A percentile compares a stretch with the other conserved stretches of the same genome.
These are phyloP conservation scores for Crucihimalaya himalaica DNA, from an alignment of 345 rosid species.

Conservation along the genomic window DNA sequence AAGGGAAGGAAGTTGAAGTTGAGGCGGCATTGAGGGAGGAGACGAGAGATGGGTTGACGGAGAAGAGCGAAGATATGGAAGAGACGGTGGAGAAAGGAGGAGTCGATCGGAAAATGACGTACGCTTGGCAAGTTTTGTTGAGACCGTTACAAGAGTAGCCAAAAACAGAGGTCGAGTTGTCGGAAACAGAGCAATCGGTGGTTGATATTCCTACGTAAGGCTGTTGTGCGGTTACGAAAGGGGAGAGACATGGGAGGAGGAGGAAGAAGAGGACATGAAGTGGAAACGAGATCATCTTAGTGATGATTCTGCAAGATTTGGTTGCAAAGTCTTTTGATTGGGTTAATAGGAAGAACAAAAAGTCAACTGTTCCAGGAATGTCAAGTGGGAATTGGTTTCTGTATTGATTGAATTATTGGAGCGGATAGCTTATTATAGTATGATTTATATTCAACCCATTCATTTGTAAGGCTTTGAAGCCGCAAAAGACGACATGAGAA, in stretches of 20 bases:
- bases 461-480: conserved; percentile 2
- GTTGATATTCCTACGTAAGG: conserved; percentile 57
- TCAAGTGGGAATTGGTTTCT: conserved; percentile 17
- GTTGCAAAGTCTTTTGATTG: neutral
- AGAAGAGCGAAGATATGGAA: conserved; percentile 57
- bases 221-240: conserved; percentile 59
- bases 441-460: neutral
- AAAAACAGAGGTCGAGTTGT: conserved; percentile 49
- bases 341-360: neutral
- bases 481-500: conserved; percentile 9
- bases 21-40: conserved; percentile 53
- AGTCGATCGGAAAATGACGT: conserved; percentile 62
- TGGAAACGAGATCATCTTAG: neutral
- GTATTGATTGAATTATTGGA: conserved; percentile 8
- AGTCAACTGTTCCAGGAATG: conserved; percentile 21
- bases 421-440: neutral
- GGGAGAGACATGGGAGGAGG: conserved; percentile 20
- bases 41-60: conserved; percentile 49
- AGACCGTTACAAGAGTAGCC: conserved; percentile 80
- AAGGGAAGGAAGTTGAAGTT: conserved; percentile 39
- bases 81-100: conserved; percentile 54
- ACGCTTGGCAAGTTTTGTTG: conserved; percentile 58
- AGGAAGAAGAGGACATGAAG: neutral
- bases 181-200: conserved; percentile 45
- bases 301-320: conserved; percentile 16